Conservation (phyloP, 148 eudicot genomes). For the Polygonum aviculare region DNA sequence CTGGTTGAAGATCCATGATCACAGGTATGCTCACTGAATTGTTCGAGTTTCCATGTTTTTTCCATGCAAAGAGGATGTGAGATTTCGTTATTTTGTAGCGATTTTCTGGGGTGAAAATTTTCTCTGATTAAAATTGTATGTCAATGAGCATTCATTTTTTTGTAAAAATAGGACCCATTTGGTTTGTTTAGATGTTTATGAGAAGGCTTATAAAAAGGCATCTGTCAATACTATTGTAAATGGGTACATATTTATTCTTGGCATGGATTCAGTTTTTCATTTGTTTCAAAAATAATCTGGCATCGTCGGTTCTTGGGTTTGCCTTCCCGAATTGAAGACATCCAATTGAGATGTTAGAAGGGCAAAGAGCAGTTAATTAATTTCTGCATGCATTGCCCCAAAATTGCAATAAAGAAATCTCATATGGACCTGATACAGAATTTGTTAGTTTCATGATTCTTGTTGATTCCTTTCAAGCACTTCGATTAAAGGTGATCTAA, state of each 20-base stretch:
- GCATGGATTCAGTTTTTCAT: no score
- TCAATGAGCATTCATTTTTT: slow-evolving; percentile 10
- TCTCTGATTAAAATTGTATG: background rate
- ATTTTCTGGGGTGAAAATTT: background rate
- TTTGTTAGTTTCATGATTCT: no score
- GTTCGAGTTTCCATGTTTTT: background rate
- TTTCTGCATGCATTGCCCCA: no score
- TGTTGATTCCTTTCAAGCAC: no score
- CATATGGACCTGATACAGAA: no score
- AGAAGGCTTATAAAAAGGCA: background rate
- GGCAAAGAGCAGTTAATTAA: no score
- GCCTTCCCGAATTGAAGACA: no score
- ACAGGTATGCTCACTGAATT: background rate
- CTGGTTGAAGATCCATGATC: slow-evolving; percentile 21
- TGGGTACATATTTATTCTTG: background rate
- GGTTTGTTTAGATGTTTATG: slow-evolving; percentile 16
- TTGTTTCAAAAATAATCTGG: background rate
- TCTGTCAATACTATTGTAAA: slow-evolving; percentile 7
- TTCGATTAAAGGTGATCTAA: no score
- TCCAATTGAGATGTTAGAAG: no score
- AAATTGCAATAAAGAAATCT: no score
- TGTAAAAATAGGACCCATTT: slow-evolving; percentile 20
- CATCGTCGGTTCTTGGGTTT: background rate
- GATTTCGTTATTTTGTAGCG: background rate
- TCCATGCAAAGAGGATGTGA: background rate